A percentile compares a stretch with the other conserved stretches of the same genome.
Evolutionary conservation across 2,329 filamentous ascomycete genomes (phyloP).

Genomic region (Pyricularia sp.): DNA sequence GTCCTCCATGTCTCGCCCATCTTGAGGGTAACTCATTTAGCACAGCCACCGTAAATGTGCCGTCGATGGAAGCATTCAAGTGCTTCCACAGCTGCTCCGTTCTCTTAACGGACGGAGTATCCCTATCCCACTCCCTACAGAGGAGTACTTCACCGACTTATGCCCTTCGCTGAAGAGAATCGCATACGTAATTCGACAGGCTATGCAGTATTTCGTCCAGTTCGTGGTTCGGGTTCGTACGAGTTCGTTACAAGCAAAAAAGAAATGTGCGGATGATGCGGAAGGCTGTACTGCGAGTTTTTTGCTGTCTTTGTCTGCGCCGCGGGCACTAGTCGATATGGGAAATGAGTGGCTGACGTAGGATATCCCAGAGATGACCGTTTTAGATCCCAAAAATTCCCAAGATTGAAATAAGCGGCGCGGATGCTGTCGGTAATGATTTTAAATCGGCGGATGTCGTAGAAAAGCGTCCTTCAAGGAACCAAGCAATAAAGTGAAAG

Average conservation of each 20-base stretch:
- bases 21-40: conserved; percentile 46
- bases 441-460: background rate
- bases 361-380: background rate
- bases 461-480: background rate
- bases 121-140: conserved; percentile 13
- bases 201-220: background rate
- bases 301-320: background rate
- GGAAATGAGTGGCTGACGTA: conserved; percentile 1
- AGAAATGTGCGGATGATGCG: background rate
- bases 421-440: background rate
- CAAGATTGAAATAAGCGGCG: background rate
- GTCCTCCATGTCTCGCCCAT: conserved; percentile 45
- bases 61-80: conserved; percentile 16
- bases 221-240: background rate
- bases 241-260: background rate
- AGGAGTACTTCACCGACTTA: conserved; percentile 6
- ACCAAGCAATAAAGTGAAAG: background rate
- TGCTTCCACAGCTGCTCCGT: conserved; percentile 11
- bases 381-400: background rate
- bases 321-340: background rate
- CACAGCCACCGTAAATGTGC: conserved; percentile 14
- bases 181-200: conserved; percentile 15
- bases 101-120: conserved; percentile 10
- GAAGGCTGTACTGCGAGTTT: background rate
- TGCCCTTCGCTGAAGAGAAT: conserved; percentile 8